These are phyloP conservation scores for Saccharomycopsis crataegensis DNA, from an alignment of 1,139 yeast species.

Conservation along the genomic window DNA sequence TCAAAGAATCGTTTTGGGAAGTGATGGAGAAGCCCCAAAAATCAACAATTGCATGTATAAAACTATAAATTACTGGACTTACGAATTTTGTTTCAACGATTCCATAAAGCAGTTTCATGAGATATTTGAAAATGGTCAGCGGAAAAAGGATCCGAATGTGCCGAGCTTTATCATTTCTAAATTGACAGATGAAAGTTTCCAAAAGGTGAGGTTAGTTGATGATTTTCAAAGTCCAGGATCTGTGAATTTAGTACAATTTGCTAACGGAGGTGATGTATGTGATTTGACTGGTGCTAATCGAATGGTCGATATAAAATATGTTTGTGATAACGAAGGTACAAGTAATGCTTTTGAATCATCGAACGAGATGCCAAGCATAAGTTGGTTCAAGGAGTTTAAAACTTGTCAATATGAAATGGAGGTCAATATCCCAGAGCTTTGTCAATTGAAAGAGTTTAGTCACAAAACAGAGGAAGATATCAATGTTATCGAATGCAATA, in stretches of 20 bases:
- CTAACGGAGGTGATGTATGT: conserved; percentile 14
- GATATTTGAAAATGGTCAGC: background rate
- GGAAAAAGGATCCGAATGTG: background rate
- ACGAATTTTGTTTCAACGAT: conserved; percentile 15
- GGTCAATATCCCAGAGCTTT: conserved; percentile 15
- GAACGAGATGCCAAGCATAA: background rate
- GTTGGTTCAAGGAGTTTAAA: conserved; percentile 12
- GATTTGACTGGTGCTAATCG: conserved; percentile 12
- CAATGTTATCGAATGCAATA: conserved; percentile 2
- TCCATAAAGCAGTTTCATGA: conserved; percentile 15
- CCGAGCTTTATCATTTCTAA: conserved; percentile 1
- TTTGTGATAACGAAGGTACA: conserved; percentile 1
- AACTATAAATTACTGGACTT: conserved; percentile 18
- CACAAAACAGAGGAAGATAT: background rate
- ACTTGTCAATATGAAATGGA: conserved; percentile 17
- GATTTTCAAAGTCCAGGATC: background rate
- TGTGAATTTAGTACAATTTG: conserved; percentile 9
- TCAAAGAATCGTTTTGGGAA: background rate
- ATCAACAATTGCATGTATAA: conserved; percentile 3
- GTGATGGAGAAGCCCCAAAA: background rate
- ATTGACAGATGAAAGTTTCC: background rate
- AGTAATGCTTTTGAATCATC: background rate
- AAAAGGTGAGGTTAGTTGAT: background rate
- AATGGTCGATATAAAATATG: conserved; percentile 8
- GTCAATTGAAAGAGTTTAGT: conserved; percentile 9